Conservation (phyloP, 2,329 filamentous ascomycete genomes). For the Fusarium chlamydosporum region DNA sequence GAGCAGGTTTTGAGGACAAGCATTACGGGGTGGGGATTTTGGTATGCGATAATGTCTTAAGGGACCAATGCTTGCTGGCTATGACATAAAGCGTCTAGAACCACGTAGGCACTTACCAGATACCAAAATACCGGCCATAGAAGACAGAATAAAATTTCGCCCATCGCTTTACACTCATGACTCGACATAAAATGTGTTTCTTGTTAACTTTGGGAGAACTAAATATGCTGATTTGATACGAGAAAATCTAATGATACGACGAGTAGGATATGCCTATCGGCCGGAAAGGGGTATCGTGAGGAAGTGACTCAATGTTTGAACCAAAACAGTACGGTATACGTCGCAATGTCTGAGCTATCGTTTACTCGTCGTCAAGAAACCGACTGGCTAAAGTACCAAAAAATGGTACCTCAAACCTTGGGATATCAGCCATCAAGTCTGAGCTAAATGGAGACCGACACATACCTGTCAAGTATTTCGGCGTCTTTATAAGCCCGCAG, state of each 20-base stretch:
- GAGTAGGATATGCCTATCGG: constrained; percentile 6
- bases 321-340: constrained; percentile 2
- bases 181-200: not conserved
- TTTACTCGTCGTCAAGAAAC: constrained; percentile 86
- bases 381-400: constrained; percentile 88
- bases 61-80: not conserved
- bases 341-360: not conserved
- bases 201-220: not conserved
- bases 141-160: not conserved
- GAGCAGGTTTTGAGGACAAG: constrained; percentile 57
- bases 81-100: not conserved
- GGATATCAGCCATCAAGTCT: constrained; percentile 12
- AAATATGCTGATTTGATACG: not conserved
- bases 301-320: constrained; percentile 10
- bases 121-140: not conserved
- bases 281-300: constrained; percentile 37
- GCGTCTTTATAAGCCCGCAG: constrained; percentile 88
- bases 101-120: not conserved
- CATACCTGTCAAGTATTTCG: constrained; percentile 73
- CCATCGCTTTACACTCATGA: not conserved
- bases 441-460: not conserved
- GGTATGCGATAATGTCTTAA: not conserved
- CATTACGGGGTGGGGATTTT: not conserved
- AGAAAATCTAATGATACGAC: constrained; percentile 4
- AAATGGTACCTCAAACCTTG: constrained; percentile 86